Conservation (phyloP, 495 filamentous ascomycete species). For the Aspergillus diversus region DNA sequence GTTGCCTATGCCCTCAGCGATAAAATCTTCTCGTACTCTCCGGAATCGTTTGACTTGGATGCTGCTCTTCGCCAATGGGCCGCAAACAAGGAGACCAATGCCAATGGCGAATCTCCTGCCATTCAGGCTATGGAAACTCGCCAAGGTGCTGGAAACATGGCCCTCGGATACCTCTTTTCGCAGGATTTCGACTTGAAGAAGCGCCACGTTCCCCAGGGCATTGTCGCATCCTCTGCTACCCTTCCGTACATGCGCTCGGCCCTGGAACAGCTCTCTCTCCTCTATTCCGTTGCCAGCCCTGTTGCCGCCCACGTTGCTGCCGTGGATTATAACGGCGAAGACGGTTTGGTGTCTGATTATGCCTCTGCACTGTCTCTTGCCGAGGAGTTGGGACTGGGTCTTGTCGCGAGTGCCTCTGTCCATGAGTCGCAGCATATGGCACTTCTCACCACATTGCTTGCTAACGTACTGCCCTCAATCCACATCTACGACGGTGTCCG, state of each 20-base stretch:
- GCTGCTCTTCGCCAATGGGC: conserved; percentile 78
- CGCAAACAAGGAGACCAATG: conserved; percentile 66
- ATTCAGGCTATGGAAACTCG: conserved; percentile 84
- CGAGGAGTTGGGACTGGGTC: conserved; percentile 88
- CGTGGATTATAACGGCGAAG: conserved; percentile 75
- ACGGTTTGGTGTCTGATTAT: conserved; percentile 86
- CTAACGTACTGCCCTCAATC: conserved; percentile 77
- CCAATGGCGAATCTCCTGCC: conserved; percentile 75
- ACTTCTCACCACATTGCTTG: conserved; percentile 81
- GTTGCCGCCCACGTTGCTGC: conserved; percentile 95
- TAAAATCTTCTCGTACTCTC: conserved; percentile 96
- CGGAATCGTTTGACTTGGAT: conserved; percentile 89
- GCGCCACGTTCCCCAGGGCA: conserved; percentile 85
- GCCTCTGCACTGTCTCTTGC: conserved; percentile 75
- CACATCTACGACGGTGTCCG: conserved; percentile 93
- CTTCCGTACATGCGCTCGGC: conserved; percentile 79
- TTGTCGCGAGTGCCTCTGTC: conserved; percentile 81
- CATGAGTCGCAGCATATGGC: conserved; percentile 97
- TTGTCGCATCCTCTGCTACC: conserved; percentile 82
- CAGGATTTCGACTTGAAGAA: conserved; percentile 92
- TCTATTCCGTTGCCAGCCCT: conserved; percentile 88
- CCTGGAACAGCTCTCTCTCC: conserved; percentile 84
- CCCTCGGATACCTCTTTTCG: conserved; percentile 95
- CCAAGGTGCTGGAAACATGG: conserved; percentile 86
- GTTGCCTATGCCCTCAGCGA: conserved; percentile 91